A percentile compares a stretch with the other conserved stretches of the same genome.
Conservation (phyloP, 78 protist genomes). For the Monocercomonoides exilis region DNA sequence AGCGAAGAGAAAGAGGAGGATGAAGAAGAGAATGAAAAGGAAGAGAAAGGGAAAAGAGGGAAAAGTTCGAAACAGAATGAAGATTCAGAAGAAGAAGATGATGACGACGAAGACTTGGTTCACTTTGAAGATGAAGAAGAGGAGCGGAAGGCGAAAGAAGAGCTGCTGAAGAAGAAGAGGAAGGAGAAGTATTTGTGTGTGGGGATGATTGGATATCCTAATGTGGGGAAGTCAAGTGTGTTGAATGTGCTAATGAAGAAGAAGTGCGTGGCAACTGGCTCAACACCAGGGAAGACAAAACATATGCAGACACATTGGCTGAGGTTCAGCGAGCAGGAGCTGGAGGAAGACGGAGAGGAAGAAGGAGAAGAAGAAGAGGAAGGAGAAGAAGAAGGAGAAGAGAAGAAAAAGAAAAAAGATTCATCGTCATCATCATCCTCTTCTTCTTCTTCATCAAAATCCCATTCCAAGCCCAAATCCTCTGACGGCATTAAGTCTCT, state of each 20-base stretch:
- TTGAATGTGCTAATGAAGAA: constrained; percentile 76
- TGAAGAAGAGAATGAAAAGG: neutral
- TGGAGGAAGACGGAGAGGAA: neutral
- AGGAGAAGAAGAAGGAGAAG: neutral
- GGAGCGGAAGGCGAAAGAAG: constrained; percentile 24
- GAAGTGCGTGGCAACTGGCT: constrained; percentile 76
- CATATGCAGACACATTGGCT: constrained; percentile 83
- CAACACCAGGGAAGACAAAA: constrained; percentile 96
- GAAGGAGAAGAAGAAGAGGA: neutral
- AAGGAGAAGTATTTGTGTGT: constrained; percentile 4
- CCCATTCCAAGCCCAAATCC: no score
- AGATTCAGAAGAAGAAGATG: neutral
- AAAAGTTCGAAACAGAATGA: neutral
- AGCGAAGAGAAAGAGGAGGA: neutral
- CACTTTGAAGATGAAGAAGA: neutral
- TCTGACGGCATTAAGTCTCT: neutral
- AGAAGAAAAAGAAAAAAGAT: neutral
- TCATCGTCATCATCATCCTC: no score
- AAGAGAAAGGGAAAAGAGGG: neutral
- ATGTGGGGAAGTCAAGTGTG: constrained; percentile 90
- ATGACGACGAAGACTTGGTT: constrained; percentile 7
- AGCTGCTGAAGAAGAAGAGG: neutral
- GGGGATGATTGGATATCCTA: constrained; percentile 90
- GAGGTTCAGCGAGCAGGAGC: neutral
- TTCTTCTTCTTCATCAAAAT: no score